These are phyloP conservation scores for Phylloporus sp. DNA, from an alignment of 768 basidiomycete genomes.

Conservation along the genomic window DNA sequence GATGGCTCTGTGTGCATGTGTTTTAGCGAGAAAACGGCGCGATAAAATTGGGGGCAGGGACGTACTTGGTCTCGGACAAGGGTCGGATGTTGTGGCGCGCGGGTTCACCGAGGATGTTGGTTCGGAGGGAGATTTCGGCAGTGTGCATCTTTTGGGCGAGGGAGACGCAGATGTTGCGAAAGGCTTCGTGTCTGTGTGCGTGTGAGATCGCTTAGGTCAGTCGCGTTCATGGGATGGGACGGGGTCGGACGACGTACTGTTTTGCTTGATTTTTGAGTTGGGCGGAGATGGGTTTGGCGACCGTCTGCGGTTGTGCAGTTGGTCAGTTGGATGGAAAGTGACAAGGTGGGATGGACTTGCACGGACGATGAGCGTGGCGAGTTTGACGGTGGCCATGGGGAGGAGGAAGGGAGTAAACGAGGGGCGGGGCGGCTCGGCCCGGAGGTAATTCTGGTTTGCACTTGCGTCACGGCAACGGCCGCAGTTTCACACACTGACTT, in stretches of 20 bases:
- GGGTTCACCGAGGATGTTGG: constrained; percentile 72
- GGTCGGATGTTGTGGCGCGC: constrained; percentile 63
- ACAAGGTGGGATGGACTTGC: constrained; percentile 35
- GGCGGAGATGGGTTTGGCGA: constrained; percentile 76
- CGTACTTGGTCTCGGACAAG: constrained; percentile 68
- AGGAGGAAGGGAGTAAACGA: not conserved
- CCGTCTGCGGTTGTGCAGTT: constrained; percentile 51
- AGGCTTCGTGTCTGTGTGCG: constrained; percentile 56
- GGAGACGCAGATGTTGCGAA: constrained; percentile 63
- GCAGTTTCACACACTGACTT: too few species aligned
- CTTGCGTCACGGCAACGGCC: not conserved
- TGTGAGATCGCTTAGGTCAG: not conserved
- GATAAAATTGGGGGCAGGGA: not conserved
- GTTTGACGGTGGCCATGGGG: constrained; percentile 66
- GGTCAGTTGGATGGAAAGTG: not conserved
- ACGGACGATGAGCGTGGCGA: constrained; percentile 69
- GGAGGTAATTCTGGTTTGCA: not conserved
- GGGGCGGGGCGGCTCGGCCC: not conserved
- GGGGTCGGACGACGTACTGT: constrained; percentile 43
- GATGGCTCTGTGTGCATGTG: constrained; percentile 51
- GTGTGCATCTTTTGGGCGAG: constrained; percentile 77
- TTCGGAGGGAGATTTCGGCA: constrained; percentile 65
- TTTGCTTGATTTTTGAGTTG: constrained; percentile 66
- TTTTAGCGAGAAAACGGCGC: too few species aligned
- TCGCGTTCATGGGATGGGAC: not conserved